Base-by-base conservation (phyloP, 768 basidiomycete species). In the Lentinula detonsa region DNA sequence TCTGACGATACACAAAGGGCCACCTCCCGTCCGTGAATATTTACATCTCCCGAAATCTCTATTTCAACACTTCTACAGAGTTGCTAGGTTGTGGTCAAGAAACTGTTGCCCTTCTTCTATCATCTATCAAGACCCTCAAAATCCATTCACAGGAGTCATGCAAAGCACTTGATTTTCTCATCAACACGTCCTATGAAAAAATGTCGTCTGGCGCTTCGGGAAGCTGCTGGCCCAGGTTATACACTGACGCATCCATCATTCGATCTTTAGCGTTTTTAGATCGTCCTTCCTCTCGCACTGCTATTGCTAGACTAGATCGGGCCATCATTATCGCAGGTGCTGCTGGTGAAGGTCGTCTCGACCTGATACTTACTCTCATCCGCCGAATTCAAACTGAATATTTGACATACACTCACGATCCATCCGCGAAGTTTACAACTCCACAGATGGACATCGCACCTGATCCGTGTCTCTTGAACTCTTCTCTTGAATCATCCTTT, bases 241-340 rank as follows among this genome's bases (percentile, higher is more conserved):
- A 93, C 71, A 89, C 91, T 45, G 92, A 96, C 65, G 80, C 85
- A 9, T 83, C 80, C 57, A 75, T 96, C 43, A 71, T 93, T 45
- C 78, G 77, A 62, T 77, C 78, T 4, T 73, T 88, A 65, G 57
- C 74, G 35, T 73, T 78, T 65, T 37, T 75, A 48, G 48, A 68
- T 37, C 56, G 66, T 34, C 64, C 68, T 3, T 64, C 67, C 2
- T 75, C 73, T 10, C 63, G 76, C 62, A 76, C 76, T 49, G 76
- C 81, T 23, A 81, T 98, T 42, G 74, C 76, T 5, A 73, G 78
- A 13, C 74, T 98, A 28, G 97, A 99, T 69, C 80, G 78, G 64
- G 87, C 88, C 1, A 86, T 98, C 64, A 86, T 98, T 63, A 79
- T 95, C 54, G 87, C 93, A 13, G 95, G 95, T 1, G 85, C 87